phyloP scores from a whole-genome alignment of 208 protist genomes.

The Angomonas deanei region DNA sequence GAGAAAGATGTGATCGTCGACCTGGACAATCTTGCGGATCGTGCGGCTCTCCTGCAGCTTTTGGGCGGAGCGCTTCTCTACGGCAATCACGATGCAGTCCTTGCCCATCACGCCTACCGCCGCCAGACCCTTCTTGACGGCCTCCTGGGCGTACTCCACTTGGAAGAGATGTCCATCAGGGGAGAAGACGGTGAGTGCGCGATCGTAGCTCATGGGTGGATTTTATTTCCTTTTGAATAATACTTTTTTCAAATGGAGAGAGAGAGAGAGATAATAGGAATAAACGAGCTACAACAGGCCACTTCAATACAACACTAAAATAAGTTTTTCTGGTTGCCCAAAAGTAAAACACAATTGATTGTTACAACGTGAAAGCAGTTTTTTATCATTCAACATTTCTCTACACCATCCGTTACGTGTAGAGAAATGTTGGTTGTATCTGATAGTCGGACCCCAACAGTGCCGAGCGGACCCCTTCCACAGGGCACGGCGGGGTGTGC shows the following conservation, averaged over 20 bases:
- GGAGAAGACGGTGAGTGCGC: slow-evolving; percentile 99
- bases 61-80: slow-evolving; percentile 98
- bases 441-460: slow-evolving; percentile 38
- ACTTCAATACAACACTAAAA: not conserved
- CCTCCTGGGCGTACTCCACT: slow-evolving; percentile 99
- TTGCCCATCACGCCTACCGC: slow-evolving; percentile 86
- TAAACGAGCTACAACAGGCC: not conserved
- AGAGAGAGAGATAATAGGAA: slow-evolving; percentile 4
- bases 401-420: slow-evolving; percentile 16
- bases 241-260: slow-evolving; percentile 12
- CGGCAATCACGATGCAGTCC: slow-evolving; percentile 94
- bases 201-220: slow-evolving; percentile 95
- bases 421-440: slow-evolving; percentile 36
- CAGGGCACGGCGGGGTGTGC: not conserved
- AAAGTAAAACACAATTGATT: no score
- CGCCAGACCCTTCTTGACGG: slow-evolving; percentile 96
- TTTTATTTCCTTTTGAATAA: slow-evolving; percentile 11
- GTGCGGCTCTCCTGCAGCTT: slow-evolving; percentile 99
- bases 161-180: slow-evolving; percentile 99
- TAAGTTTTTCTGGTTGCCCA: no score
- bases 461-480: not conserved
- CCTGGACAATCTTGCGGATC: slow-evolving; percentile 97
- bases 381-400: not conserved
- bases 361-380: not conserved
- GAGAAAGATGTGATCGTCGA: slow-evolving; percentile 98